These are phyloP conservation scores for Chytriomyces confervae DNA, from an alignment of 192 early-diverging fungal genomes.

Conservation along the genomic window DNA sequence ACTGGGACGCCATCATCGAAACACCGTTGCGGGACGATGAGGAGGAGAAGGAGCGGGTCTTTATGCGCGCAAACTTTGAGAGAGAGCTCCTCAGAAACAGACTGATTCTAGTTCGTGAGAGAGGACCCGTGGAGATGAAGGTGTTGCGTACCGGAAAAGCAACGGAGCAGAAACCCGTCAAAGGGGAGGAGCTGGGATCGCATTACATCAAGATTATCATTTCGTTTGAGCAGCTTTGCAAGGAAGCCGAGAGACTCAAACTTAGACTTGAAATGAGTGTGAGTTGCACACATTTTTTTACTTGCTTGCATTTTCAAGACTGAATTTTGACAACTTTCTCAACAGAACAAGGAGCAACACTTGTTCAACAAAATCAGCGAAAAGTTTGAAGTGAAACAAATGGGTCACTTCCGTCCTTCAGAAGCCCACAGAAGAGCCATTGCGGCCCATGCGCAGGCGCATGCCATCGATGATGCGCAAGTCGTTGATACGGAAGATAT, in stretches of 20 bases:
- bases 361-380: conserved; percentile 2
- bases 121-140: conserved; percentile 9
- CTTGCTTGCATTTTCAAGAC: neutral
- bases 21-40: neutral
- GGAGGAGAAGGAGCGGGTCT: conserved; percentile 11
- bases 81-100: conserved; percentile 39
- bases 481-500: conserved; percentile 11
- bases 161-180: neutral
- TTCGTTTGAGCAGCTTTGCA: conserved; percentile 36
- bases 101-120: conserved; percentile 42
- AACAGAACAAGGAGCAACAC: conserved; percentile 4
- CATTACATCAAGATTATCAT: conserved; percentile 41
- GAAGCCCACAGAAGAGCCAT: conserved; percentile 10
- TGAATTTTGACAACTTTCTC: neutral
- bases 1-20: conserved; percentile 48
- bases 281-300: neutral
- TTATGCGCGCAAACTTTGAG: conserved; percentile 32
- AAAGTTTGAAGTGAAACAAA: neutral
- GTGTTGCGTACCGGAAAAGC: neutral
- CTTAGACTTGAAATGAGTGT: conserved; percentile 35
- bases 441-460: neutral
- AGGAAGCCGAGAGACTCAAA: conserved; percentile 42
- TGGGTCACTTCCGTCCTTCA: conserved; percentile 7
- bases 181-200: conserved; percentile 2
- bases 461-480: conserved; percentile 15